phyloP scores from a whole-genome alignment of 306 rosid genomes.

The Urtica urens region DNA sequence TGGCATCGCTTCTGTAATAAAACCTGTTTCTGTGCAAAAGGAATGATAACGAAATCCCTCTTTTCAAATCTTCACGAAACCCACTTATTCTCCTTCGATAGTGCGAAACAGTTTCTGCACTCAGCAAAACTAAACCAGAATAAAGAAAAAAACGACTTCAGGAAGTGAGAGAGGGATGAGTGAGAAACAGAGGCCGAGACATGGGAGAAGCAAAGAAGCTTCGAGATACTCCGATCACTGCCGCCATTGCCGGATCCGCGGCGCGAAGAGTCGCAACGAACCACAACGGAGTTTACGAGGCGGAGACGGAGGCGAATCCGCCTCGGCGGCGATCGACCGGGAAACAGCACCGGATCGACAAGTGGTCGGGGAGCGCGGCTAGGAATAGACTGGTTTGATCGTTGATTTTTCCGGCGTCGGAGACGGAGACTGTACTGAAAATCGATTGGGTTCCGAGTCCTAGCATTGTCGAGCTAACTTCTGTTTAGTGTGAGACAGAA shows the following conservation, averaged over 20 bases:
- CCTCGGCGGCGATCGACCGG: background rate
- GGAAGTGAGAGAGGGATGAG: background rate
- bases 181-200: conserved; percentile 22
- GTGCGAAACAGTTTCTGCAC: conserved; percentile 81
- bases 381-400: conserved; percentile 28
- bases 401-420: conserved; percentile 21
- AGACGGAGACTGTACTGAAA: conserved; percentile 19
- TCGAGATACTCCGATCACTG: conserved; percentile 56
- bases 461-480: conserved; percentile 25
- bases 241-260: conserved; percentile 29
- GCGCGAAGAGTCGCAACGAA: conserved; percentile 32
- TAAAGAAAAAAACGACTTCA: background rate
- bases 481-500: background rate
- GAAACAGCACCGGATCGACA: background rate
- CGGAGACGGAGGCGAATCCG: background rate
- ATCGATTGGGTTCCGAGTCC: conserved; percentile 15
- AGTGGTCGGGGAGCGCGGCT: conserved; percentile 17
- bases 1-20: conserved; percentile 15
- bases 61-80: conserved; percentile 34
- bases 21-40: conserved; percentile 16
- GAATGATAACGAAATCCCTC: conserved; percentile 26
- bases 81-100: conserved; percentile 54
- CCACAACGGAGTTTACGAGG: conserved; percentile 8
- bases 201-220: conserved; percentile 87
- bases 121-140: conserved; percentile 8